phyloP scores from a whole-genome alignment of 1,284 basidiomycete species.

The Ceratobasidium sp. region DNA sequence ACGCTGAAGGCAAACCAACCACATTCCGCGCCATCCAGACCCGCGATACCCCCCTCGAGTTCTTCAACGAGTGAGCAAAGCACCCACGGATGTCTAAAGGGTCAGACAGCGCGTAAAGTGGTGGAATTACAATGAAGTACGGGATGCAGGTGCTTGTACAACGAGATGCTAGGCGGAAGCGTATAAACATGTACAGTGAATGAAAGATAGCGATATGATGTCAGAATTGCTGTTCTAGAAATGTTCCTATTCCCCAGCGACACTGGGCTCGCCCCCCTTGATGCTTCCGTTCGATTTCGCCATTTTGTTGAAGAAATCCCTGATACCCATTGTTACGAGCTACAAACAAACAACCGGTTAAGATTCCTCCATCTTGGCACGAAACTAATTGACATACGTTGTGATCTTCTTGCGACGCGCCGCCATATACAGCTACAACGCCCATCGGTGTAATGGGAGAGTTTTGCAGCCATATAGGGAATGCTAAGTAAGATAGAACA shows the following conservation, averaged over 20 bases:
- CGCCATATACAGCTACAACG: slow-evolving; percentile 81
- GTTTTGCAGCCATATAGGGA: slow-evolving; percentile 61
- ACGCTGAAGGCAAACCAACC: slow-evolving; percentile 64
- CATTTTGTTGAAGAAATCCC: slow-evolving; percentile 40
- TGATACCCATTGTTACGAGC: slow-evolving; percentile 37
- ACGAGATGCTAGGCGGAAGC: slow-evolving; percentile 4
- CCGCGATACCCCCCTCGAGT: slow-evolving; percentile 66
- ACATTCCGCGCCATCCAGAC: slow-evolving; percentile 73
- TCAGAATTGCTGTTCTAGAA: neutral
- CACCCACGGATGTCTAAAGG: neutral
- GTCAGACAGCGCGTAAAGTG: neutral
- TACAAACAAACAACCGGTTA: neutral
- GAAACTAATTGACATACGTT: slow-evolving; percentile 18
- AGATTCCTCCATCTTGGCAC: neutral
- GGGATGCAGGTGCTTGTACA: slow-evolving; percentile 22
- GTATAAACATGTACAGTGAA: slow-evolving; percentile 35
- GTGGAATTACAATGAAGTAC: slow-evolving; percentile 36
- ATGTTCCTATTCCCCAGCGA: slow-evolving; percentile 7
- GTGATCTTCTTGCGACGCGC: slow-evolving; percentile 77
- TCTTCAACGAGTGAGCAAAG: slow-evolving; percentile 72
- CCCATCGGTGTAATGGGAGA: slow-evolving; percentile 83
- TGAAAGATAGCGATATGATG: neutral
- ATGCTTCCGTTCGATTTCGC: slow-evolving; percentile 30
- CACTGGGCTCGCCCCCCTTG: slow-evolving; percentile 28
- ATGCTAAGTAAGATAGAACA: slow-evolving; percentile 39